Evolutionary conservation across 129 eudicot species (phyloP).

Genomic region (Heracleum sosnowskyi): DNA sequence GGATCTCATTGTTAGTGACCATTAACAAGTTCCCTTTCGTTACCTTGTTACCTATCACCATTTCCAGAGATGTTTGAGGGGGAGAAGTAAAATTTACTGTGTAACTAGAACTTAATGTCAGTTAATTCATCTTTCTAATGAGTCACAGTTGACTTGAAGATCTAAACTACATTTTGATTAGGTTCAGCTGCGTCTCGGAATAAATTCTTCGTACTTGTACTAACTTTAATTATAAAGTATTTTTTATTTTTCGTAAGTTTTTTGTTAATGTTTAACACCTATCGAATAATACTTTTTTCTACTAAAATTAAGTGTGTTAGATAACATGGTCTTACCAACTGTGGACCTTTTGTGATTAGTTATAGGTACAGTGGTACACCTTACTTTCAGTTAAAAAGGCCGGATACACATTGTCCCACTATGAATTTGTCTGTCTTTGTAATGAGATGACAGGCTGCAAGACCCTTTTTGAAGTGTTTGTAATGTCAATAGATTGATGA

Average conservation of each 20-base stretch:
- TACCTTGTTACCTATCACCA: neutral
- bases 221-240: too few species aligned
- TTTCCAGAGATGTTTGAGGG: neutral
- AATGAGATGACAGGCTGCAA: neutral
- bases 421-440: neutral
- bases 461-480: neutral
- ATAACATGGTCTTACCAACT: neutral
- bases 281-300: neutral
- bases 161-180: neutral
- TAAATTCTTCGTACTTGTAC: neutral
- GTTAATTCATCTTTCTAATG: neutral
- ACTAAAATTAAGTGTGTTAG: neutral
- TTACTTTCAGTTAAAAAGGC: neutral
- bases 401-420: neutral
- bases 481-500: neutral
- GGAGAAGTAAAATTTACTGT: neutral
- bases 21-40: neutral
- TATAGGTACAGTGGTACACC: neutral
- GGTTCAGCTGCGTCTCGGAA: neutral
- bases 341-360: neutral
- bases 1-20: neutral
- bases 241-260: neutral
- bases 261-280: neutral
- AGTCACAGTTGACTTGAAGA: neutral
- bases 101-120: neutral